A percentile compares a stretch with the other conserved stretches of the same genome.
Conservation (phyloP, 2,329 filamentous ascomycete species). For the Aphanoascus verrucosus region DNA sequence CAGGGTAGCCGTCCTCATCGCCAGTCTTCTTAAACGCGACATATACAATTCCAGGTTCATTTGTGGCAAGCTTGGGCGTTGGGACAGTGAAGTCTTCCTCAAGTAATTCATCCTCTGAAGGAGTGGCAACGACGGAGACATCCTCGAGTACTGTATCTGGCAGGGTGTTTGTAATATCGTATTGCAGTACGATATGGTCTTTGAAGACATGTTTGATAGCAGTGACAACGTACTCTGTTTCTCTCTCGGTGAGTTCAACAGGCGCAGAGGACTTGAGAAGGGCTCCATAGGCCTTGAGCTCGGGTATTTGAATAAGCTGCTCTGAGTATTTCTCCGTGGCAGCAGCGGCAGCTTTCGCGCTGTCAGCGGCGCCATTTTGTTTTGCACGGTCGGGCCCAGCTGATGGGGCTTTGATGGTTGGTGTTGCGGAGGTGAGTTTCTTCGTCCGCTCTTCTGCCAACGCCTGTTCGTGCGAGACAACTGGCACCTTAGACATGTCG, state of each 20-base stretch:
- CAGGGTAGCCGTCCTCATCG: conserved; percentile 61
- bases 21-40: conserved; percentile 81
- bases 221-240: conserved; percentile 92
- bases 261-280: conserved; percentile 82
- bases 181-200: conserved; percentile 89
- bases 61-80: conserved; percentile 66
- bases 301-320: conserved; percentile 77
- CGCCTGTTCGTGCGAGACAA: conserved; percentile 91
- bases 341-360: conserved; percentile 63
- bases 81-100: conserved; percentile 90
- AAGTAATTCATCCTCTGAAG: conserved; percentile 62
- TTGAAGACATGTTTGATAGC: conserved; percentile 97
- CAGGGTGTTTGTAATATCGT: conserved; percentile 94
- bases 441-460: conserved; percentile 92
- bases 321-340: conserved; percentile 80
- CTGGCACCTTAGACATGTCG: conserved; percentile 79
- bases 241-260: conserved; percentile 87
- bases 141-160: conserved; percentile 83
- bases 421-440: conserved; percentile 87
- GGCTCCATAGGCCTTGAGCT: conserved; percentile 78
- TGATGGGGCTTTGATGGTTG: conserved; percentile 87
- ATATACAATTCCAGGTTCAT: conserved; percentile 87
- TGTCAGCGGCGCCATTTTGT: conserved; percentile 57
- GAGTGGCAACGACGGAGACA: conserved; percentile 70
- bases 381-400: conserved; percentile 63